Evolutionary conservation across 163 green algal species (phyloP).

Genomic region (Chlorella variabilis): DNA sequence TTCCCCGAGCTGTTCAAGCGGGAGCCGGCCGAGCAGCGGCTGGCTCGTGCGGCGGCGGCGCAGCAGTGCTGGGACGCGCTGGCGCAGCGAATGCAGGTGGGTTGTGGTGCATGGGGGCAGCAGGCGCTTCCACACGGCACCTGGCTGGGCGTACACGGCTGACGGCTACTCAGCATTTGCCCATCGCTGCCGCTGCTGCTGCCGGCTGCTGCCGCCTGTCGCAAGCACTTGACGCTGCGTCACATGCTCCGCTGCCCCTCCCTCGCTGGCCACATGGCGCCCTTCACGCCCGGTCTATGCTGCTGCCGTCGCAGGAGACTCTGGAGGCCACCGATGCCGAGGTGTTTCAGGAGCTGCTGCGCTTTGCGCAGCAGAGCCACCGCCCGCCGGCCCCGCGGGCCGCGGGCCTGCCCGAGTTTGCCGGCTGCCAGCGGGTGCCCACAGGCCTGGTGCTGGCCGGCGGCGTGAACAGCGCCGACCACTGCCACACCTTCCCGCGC

Average conservation of each 20-base stretch:
- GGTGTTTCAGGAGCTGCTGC: slow-evolving; percentile 44
- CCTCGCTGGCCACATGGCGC: no score
- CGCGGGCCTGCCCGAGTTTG: neutral
- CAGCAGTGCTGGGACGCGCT: slow-evolving; percentile 2
- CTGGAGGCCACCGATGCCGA: slow-evolving; percentile 26
- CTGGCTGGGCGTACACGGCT: neutral
- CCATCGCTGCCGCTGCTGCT: no score
- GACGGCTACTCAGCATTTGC: no score
- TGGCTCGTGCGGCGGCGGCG: neutral
- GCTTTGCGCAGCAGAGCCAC: slow-evolving; percentile 33
- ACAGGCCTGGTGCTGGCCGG: slow-evolving; percentile 58
- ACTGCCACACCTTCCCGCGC: slow-evolving; percentile 53
- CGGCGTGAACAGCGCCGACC: slow-evolving; percentile 62
- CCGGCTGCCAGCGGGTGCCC: slow-evolving; percentile 35
- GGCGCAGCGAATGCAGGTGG: slow-evolving; percentile 6
- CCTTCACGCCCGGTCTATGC: no score
- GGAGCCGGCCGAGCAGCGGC: slow-evolving; percentile 17
- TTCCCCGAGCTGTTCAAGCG: neutral
- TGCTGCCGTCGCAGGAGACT: neutral
- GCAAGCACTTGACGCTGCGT: no score
- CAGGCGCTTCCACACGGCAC: no score
- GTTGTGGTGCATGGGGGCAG: neutral
- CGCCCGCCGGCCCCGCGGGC: neutral
- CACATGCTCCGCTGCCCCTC: no score
- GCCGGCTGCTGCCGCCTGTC: no score